phyloP scores from a whole-genome alignment of 129 eudicot genomes.

The Flaveria bidentis region DNA sequence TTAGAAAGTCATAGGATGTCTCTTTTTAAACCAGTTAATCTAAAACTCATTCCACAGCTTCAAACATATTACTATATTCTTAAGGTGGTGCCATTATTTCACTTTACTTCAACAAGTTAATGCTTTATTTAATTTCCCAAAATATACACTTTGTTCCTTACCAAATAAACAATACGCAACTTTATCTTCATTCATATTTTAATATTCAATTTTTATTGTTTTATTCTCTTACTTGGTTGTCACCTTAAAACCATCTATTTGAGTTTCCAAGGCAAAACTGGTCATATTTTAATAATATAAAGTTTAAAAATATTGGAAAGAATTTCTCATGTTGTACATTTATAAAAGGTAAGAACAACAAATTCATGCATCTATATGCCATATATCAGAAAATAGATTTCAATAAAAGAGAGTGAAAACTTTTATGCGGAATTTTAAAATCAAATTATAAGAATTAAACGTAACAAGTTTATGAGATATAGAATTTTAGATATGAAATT shows the following conservation, averaged over 20 bases:
- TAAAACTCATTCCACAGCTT: too few relatives aligned
- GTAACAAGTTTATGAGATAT: too few relatives aligned
- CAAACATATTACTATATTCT: constrained; percentile 23
- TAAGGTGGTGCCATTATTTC: constrained; percentile 30
- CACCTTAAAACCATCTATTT: constrained; percentile 44
- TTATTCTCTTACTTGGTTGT: constrained; percentile 24
- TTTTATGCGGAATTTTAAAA: not conserved
- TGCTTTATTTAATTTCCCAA: constrained; percentile 29
- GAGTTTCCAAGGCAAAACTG: constrained; percentile 25
- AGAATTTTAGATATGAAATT: too few relatives aligned
- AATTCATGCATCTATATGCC: not conserved
- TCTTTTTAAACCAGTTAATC: too few relatives aligned
- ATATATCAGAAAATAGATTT: not conserved
- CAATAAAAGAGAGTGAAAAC: not conserved
- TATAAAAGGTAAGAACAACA: not conserved
- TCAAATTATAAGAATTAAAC: not conserved
- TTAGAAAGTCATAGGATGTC: too few relatives aligned
- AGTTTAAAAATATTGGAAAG: not conserved
- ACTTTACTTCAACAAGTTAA: constrained; percentile 38
- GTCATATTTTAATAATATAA: constrained; percentile 5
- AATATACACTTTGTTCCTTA: constrained; percentile 33
- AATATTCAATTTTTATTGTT: not conserved
- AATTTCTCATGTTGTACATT: not conserved
- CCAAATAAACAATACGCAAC: constrained; percentile 26
- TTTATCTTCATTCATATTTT: constrained; percentile 12